phyloP scores from a whole-genome alignment of 2,329 filamentous ascomycete species.

The Aureobasidium sp. region DNA sequence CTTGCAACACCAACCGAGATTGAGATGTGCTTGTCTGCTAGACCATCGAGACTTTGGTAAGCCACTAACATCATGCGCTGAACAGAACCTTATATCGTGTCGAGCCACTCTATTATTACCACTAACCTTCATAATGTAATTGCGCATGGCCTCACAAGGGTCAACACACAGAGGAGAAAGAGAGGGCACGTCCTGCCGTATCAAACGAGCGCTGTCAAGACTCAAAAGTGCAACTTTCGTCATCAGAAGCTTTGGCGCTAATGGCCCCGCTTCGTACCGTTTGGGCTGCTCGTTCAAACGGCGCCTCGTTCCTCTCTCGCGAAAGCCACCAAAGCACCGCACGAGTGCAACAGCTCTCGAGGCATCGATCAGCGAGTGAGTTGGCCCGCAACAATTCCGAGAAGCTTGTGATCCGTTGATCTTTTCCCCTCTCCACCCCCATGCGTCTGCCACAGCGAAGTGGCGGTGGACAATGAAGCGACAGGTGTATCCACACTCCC shows the following conservation, averaged over 20 bases:
- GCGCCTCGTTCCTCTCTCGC: background rate
- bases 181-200: slow-evolving; percentile 8
- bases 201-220: slow-evolving; percentile 8
- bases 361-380: slow-evolving; percentile 7
- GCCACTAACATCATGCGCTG: slow-evolving; percentile 8
- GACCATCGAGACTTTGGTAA: background rate
- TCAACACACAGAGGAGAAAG: background rate
- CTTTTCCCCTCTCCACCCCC: background rate
- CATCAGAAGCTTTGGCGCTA: background rate
- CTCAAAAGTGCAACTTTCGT: slow-evolving; percentile 4
- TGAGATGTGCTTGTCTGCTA: slow-evolving; percentile 4
- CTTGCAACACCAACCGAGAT: slow-evolving; percentile 5
- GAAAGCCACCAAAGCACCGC: slow-evolving; percentile 5
- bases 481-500: slow-evolving; percentile 1
- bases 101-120: background rate
- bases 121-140: background rate
- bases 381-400: slow-evolving; percentile 3
- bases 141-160: background rate
- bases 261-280: background rate
- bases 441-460: background rate
- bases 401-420: slow-evolving; percentile 1
- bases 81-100: background rate
- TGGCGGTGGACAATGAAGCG: slow-evolving; percentile 6
- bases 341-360: slow-evolving; percentile 5
- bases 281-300: background rate